These are phyloP conservation scores for Fragaria vesca DNA, from an alignment of 306 rosid species.

Conservation along the genomic window DNA sequence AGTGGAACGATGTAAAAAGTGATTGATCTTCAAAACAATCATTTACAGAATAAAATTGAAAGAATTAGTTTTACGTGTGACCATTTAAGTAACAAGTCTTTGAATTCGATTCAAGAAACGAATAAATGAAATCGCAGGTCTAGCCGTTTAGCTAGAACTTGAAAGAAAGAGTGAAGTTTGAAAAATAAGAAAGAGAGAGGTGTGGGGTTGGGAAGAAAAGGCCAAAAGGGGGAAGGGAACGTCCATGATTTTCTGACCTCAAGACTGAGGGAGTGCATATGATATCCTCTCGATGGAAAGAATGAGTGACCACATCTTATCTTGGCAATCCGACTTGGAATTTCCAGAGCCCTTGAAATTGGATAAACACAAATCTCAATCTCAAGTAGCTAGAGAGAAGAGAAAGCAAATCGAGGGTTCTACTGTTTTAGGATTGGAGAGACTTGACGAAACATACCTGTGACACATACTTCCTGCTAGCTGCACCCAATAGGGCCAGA, in stretches of 20 bases:
- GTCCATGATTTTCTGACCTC: slow-evolving; percentile 2
- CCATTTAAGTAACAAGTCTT: too few species aligned
- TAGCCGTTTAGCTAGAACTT: neutral
- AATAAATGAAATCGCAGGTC: neutral
- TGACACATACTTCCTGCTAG: neutral
- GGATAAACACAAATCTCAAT: slow-evolving; percentile 26
- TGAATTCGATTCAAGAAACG: too few species aligned
- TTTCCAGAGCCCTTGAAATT: slow-evolving; percentile 20
- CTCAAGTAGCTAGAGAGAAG: neutral
- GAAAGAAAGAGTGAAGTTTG: neutral
- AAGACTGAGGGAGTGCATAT: neutral
- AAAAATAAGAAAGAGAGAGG: neutral
- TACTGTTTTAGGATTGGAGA: neutral
- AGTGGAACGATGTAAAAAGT: neutral
- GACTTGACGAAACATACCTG: neutral
- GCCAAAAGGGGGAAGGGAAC: neutral
- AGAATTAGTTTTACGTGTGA: too few species aligned
- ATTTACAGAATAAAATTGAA: neutral
- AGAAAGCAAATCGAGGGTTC: neutral
- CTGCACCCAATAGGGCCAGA: neutral
- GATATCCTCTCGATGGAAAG: neutral
- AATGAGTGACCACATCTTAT: slow-evolving; percentile 29
- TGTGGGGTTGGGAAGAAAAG: neutral
- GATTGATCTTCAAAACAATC: neutral
- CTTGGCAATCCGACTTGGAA: slow-evolving; percentile 24